Evolutionary conservation across 257 asterid genomes (phyloP).

Genomic region (Nicotiana tomentosiformis): DNA sequence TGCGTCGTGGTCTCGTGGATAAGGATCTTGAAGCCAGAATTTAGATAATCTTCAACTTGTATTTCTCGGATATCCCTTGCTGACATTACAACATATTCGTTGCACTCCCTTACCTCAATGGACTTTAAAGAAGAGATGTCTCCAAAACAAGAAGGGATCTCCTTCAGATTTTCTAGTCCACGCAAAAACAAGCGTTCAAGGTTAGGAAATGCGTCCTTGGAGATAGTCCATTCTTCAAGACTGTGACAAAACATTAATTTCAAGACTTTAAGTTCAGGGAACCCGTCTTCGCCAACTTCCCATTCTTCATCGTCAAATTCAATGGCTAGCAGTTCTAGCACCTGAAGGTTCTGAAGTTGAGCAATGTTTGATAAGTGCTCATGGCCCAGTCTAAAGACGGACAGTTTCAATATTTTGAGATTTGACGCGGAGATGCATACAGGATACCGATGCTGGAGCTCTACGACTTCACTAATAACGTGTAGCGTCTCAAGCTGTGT

Average conservation of each 20-base stretch:
- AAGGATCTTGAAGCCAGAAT: too few species aligned
- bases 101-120: too few species aligned
- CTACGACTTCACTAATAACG: background rate
- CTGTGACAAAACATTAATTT: too few species aligned
- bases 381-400: background rate
- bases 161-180: background rate
- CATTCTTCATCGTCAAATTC: background rate
- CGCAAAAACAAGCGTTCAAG: background rate
- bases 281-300: background rate
- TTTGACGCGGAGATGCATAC: background rate
- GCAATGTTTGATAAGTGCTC: background rate
- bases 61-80: too few species aligned
- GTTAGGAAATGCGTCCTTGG: background rate
- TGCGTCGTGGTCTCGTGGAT: too few species aligned
- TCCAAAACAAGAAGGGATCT: background rate
- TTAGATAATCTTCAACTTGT: too few species aligned
- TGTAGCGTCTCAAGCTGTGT: background rate
- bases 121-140: background rate
- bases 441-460: too few species aligned
- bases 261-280: background rate
- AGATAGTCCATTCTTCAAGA: background rate
- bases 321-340: background rate
- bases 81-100: too few species aligned
- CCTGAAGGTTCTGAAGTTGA: background rate
- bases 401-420: constrained; percentile 1